A percentile compares a stretch with the other conserved stretches of the same genome.
Evolutionary conservation across 805 yeast genomes (phyloP).

Genomic region (Metschnikowia shivogae): DNA sequence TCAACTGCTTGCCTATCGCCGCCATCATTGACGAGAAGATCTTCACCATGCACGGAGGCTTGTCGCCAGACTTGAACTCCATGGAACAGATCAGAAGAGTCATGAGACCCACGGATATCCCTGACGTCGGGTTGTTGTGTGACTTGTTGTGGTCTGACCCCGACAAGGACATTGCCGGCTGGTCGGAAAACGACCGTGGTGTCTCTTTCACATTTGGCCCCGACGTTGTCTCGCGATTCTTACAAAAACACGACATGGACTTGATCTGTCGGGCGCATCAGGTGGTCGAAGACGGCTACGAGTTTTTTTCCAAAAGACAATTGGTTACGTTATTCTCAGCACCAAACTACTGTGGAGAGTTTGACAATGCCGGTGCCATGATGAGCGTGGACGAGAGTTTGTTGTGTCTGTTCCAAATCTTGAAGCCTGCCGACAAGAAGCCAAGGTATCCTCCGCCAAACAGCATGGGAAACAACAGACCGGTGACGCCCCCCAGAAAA

Average conservation of each 20-base stretch:
- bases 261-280: slow-evolving; percentile 98
- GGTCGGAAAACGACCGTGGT: slow-evolving; percentile 99
- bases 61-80: slow-evolving; percentile 93
- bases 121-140: slow-evolving; percentile 94
- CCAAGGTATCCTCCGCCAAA: slow-evolving; percentile 54
- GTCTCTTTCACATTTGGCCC: slow-evolving; percentile 99
- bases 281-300: slow-evolving; percentile 98
- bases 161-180: slow-evolving; percentile 95
- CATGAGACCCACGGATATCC: slow-evolving; percentile 99
- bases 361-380: slow-evolving; percentile 99
- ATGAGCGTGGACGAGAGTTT: slow-evolving; percentile 97
- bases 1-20: slow-evolving; percentile 97
- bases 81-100: slow-evolving; percentile 99
- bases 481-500: slow-evolving; percentile 58
- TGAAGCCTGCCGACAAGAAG: slow-evolving; percentile 97
- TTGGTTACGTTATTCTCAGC: slow-evolving; percentile 93
- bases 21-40: slow-evolving; percentile 97
- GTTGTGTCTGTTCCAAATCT: slow-evolving; percentile 91
- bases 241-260: slow-evolving; percentile 97
- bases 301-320: slow-evolving; percentile 93
- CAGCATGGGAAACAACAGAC: slow-evolving; percentile 42
- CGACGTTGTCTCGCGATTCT: slow-evolving; percentile 91
- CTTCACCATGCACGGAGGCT: slow-evolving; percentile 98
- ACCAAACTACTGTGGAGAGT: slow-evolving; percentile 98
- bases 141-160: slow-evolving; percentile 98